phyloP scores from a whole-genome alignment of 2,329 filamentous ascomycete genomes.

The Apiospora koreana region DNA sequence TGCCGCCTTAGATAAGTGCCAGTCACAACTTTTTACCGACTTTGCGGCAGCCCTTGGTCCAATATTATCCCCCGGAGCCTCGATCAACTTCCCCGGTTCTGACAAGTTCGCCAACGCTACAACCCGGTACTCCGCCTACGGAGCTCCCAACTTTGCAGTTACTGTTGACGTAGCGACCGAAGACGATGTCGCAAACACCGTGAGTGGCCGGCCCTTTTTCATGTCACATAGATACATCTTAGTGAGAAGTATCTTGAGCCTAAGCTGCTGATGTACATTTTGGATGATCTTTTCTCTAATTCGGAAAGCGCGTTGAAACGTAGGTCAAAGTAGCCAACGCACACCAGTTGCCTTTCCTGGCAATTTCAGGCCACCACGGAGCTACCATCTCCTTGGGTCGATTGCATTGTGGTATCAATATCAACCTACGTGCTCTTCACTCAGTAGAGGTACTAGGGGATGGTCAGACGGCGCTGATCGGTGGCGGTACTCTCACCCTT shows the following conservation, averaged over 20 bases:
- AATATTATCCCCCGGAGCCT: neutral
- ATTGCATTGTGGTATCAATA: neutral
- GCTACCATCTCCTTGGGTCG: neutral
- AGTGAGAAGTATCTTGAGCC: too few relatives aligned
- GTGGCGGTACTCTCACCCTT: neutral
- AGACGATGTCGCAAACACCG: neutral
- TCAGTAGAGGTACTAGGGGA: neutral
- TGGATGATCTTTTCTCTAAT: neutral
- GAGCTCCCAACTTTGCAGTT: neutral
- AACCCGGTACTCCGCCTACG: neutral
- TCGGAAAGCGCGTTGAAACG: neutral
- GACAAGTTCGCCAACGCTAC: neutral
- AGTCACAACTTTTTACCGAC: neutral
- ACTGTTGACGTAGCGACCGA: neutral
- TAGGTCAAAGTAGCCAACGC: conserved; percentile 4
- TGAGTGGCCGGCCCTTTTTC: neutral
- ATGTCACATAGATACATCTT: too few relatives aligned
- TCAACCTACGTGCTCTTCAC: neutral
- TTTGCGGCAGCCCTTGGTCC: neutral
- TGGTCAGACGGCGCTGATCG: neutral
- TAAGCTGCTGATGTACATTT: neutral
- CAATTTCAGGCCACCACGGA: neutral
- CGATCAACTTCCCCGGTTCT: neutral
- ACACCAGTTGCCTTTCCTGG: neutral
- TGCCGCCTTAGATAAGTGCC: neutral